Evolutionary conservation across 2,329 filamentous ascomycete genomes (phyloP), one percentile per base, ranked within the genome.

Genomic region (Botryosphaeria agaves): DNA sequence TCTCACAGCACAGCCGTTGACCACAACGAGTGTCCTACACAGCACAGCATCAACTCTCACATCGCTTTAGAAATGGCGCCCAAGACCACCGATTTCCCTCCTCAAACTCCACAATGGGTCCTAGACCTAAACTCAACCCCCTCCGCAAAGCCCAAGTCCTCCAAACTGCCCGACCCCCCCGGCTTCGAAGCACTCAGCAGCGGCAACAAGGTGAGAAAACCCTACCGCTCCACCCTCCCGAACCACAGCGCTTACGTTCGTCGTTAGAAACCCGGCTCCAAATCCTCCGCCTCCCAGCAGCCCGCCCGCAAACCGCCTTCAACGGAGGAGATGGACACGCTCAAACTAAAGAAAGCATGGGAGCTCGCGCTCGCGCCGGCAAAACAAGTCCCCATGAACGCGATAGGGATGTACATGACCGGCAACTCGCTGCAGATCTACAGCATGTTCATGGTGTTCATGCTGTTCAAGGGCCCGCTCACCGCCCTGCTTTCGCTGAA

Each of bases 341-440:
- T 98, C 38, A 95, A 95, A 64, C 63, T 98, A 45, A 98, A 98
- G 60, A 98, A 98, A 56, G 89, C 89, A 0, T 98, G 89, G 89
- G 89, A 98, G 56, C 71, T 98, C 26, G 87, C 89, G 25, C 72
- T 98, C 28, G 87, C 78, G 2, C 89, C 89, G 1, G 77, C 89
- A 38, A 98, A 98, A 62, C 76, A 78, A 51, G 66, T 98, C 28
- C 89, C 89, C 34, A 98, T 98, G 89, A 95, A 91, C 34, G 85
- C 77, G 38, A 87, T 98, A 53, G 94, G 94, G 76, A 95, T 95
- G 84, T 98, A 98, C 68, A 98, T 98, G 89, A 91, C 87, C 18
- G 89, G 89, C 47, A 98, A 95, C 61, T 84, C 82, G 37, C 71
- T 98, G 28, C 89, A 98, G 53, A 95, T 98, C 41, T 98, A 98